Base-by-base conservation (phyloP, 163 green algal genomes). In the Smithsoniella earleae region DNA sequence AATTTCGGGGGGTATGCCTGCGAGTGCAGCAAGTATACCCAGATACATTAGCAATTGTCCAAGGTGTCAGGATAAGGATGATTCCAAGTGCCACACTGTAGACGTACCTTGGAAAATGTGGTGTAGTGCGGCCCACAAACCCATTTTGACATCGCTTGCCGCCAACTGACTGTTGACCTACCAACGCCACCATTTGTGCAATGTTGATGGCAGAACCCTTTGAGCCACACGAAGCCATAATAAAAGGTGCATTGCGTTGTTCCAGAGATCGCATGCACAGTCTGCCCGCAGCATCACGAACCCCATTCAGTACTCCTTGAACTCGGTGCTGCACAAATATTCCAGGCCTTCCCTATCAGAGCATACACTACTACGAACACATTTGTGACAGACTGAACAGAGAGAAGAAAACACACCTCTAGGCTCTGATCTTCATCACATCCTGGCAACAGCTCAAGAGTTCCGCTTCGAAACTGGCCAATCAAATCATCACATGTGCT, bases 201-300 rank as follows among this genome's bases (percentile, higher is more conserved):
- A 99, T 97, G 86, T 99, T 99, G 85, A 98, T 96, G 62, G 92
- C 84, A 0, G 82, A 92, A 33, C 94, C 94, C 82, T 97, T 98
- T 77, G 80, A 89, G 6, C 93, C 94, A 75, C 91, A 97, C 81
- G 94, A 87, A 52, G 83, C 90, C 94, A 99, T 99, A 78, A 96
- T 95, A 36, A 98, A 84, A 1, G 92, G 86, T n/a, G 78, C 82
- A 86, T 99, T 99, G 83, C 90, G 81, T 63, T 73, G 82, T 52
- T 91, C 80, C 64, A 98, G 82, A 20, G 85, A 83, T 10, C 76
- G 52, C 80, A 92, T 87, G 77, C 89, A 94, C 74, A 95, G 85
- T 72, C 89, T 87, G n/a, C 87, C 90, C n/a, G 89, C 91, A 37
- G 84, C 74, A 74, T 96, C 89, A 18, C 93, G 86, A 62, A 98